Percentiles rank a stretch among this genome's conserved stretches.
These are phyloP conservation scores for Podaxis sp. DNA, from an alignment of 768 basidiomycete species.

Conservation along the genomic window DNA sequence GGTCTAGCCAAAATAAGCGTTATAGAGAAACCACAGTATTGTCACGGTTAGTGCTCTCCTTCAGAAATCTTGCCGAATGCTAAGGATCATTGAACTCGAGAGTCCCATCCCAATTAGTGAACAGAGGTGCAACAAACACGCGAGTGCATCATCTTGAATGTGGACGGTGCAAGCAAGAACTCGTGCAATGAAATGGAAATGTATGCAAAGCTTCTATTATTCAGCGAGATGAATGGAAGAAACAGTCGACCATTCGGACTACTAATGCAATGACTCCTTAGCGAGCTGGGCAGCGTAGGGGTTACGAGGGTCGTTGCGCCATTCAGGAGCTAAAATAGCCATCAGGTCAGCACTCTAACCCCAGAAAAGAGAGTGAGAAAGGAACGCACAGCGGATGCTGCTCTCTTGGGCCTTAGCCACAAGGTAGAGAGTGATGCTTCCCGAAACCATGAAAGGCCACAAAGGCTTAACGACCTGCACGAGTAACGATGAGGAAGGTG, in stretches of 20 bases:
- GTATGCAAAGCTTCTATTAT: background rate
- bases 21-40: no score
- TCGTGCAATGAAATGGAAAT: background rate
- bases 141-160: background rate
- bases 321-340: slow-evolving; percentile 48
- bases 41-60: no score
- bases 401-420: slow-evolving; percentile 64
- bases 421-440: slow-evolving; percentile 59
- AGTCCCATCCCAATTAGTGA: no score
- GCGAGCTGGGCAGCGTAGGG: slow-evolving; percentile 79
- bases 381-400: slow-evolving; percentile 64
- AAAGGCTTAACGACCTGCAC: slow-evolving; percentile 63
- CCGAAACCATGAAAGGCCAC: slow-evolving; percentile 78
- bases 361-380: background rate
- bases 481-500: background rate
- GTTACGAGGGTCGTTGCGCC: slow-evolving; percentile 75
- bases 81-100: background rate
- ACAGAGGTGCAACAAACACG: no score
- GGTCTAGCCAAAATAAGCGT: no score
- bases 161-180: background rate
- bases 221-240: background rate
- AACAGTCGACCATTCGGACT: slow-evolving; percentile 6
- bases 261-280: slow-evolving; percentile 49
- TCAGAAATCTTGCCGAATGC: background rate
- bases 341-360: slow-evolving; percentile 3